Conservation (phyloP, 2,329 filamentous ascomycete genomes). For the Cladosporium oxysporum region DNA sequence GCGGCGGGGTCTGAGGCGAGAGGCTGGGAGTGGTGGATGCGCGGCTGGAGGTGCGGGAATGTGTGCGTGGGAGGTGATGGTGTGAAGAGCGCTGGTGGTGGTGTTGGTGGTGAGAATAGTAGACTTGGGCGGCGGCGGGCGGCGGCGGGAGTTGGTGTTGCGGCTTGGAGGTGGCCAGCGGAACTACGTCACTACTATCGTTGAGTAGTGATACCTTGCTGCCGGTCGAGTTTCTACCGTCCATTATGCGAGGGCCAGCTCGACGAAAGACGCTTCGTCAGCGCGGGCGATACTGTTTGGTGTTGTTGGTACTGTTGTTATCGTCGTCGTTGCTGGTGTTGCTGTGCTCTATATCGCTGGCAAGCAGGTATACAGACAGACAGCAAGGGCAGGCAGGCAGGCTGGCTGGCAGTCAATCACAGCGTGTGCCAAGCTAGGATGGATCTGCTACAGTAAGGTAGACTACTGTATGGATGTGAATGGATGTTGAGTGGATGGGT, state of each 20-base stretch:
- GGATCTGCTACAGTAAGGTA: neutral
- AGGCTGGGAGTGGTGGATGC: slow-evolving; percentile 46
- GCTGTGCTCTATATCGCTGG: neutral
- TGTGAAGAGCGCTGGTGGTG: slow-evolving; percentile 5
- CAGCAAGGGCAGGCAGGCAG: neutral
- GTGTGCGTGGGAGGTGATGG: slow-evolving; percentile 28
- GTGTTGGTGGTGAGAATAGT: slow-evolving; percentile 21
- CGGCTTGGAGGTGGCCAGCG: slow-evolving; percentile 25
- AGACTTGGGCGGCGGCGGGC: neutral
- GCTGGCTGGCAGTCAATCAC: neutral
- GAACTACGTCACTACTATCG: slow-evolving; percentile 40
- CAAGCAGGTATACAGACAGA: neutral
- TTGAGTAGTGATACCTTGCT: slow-evolving; percentile 54
- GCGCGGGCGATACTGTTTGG: slow-evolving; percentile 2
- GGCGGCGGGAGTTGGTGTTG: slow-evolving; percentile 22
- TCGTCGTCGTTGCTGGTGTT: neutral
- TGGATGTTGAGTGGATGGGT: neutral
- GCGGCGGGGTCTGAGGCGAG: slow-evolving; percentile 49
- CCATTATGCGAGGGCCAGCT: slow-evolving; percentile 45
- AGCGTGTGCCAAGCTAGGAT: slow-evolving; percentile 1
- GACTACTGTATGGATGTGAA: neutral
- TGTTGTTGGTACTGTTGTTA: neutral
- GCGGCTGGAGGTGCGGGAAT: slow-evolving; percentile 44
- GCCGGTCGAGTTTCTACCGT: slow-evolving; percentile 54
- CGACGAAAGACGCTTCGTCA: slow-evolving; percentile 20